Evolutionary conservation across 129 eudicot genomes (phyloP), one percentile per base, ranked within the genome.

Genomic region (Flaveria sonorensis): DNA sequence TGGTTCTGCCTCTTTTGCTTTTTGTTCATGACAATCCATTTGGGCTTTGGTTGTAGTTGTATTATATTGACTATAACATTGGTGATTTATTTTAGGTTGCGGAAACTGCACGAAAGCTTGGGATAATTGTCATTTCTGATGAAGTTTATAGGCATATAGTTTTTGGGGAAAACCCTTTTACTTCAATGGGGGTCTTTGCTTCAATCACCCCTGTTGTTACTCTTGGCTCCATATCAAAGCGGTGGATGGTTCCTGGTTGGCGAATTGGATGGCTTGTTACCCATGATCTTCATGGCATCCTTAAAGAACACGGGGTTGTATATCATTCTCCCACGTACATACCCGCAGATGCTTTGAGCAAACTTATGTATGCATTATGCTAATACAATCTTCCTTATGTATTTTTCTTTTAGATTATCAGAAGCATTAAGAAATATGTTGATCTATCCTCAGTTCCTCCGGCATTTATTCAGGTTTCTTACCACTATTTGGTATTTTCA

Each of bases 201-300:
- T 87, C 92, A 43, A 77, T 84, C 70, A 75, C 62, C 5, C 92
- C 96, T 3, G 28, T 86, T 59, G 32, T 90, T 40, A 87, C 96
- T 1, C 45, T 90, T 51, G 96, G 96, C 16, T 90, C 96, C 4
- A 81, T 90, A 64, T 88, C 96, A 0, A 90, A 87, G 80, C 82
- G 92, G 68, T 90, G 92, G 92, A 71, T 83, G 16, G 96, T 90
- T 24, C 96, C 92, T 64, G 96, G 96, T 53, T 90, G 96, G 96
- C 81, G 92, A 67, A 83, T 87, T 46, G 96, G 96, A 16, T 90
- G 92, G 92, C 81, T 90, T 26, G 90, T 83, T 80, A 85, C 87
- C 9, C 84, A 88, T 71, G 96, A 89, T 75, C 88, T 89, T 28
- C 70, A 61, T 45, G 80, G 82, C 71, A 74, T 86, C 60, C 88